phyloP scores from a whole-genome alignment of 2,329 filamentous ascomycete genomes.

The Samsoniella hepiali region DNA sequence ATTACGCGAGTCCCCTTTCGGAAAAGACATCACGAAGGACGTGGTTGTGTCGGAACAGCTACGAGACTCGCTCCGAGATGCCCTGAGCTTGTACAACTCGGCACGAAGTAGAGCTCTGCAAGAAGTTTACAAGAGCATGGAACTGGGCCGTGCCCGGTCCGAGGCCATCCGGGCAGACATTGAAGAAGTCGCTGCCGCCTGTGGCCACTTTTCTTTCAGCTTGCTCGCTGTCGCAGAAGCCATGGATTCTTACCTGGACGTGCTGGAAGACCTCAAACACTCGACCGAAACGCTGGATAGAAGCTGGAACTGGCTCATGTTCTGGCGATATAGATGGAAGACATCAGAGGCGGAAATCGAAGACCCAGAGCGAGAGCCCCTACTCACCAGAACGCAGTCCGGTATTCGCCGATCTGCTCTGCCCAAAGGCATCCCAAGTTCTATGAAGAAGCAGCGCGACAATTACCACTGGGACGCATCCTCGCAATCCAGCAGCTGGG shows the following conservation, averaged over 20 bases:
- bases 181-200: conserved; percentile 96
- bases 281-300: conserved; percentile 58
- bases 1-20: conserved; percentile 82
- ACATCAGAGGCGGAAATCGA: conserved; percentile 24
- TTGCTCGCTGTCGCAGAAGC: conserved; percentile 89
- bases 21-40: conserved; percentile 59
- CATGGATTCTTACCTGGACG: conserved; percentile 75
- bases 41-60: conserved; percentile 79
- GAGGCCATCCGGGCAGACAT: conserved; percentile 85
- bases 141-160: conserved; percentile 64
- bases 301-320: conserved; percentile 81
- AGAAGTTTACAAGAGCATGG: conserved; percentile 76
- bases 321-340: conserved; percentile 55
- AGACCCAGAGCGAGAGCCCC: conserved; percentile 42
- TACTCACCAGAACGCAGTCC: conserved; percentile 40
- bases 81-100: conserved; percentile 73
- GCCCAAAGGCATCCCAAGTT: conserved; percentile 53
- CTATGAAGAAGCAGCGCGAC: conserved; percentile 51
- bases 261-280: conserved; percentile 81
- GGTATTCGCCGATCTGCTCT: conserved; percentile 52
- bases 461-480: conserved; percentile 56
- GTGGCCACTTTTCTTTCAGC: conserved; percentile 92
- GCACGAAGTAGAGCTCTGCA: conserved; percentile 73
- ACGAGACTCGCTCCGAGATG: conserved; percentile 73
- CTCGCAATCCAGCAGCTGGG: conserved; percentile 42